phyloP scores from a whole-genome alignment of 2,329 filamentous ascomycete genomes.

The Ophiosphaerella korrae region DNA sequence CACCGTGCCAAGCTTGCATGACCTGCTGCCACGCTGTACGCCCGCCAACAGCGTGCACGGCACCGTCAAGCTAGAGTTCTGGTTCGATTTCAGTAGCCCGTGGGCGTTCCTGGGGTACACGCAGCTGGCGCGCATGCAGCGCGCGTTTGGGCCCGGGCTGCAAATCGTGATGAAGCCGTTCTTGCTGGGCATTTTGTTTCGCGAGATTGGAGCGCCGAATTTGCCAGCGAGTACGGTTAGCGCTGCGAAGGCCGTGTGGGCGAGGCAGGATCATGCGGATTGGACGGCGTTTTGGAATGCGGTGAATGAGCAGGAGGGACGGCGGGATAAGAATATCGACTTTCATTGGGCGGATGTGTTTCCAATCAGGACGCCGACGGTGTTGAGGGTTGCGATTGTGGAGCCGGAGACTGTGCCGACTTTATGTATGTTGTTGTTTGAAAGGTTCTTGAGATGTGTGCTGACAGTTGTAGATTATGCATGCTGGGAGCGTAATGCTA shows the following conservation, averaged over 20 bases:
- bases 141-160: constrained; percentile 28
- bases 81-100: constrained; percentile 43
- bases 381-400: constrained; percentile 37
- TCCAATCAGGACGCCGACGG: constrained; percentile 42
- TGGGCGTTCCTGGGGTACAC: constrained; percentile 45
- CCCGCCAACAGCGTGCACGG: constrained; percentile 7
- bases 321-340: constrained; percentile 26
- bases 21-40: constrained; percentile 31
- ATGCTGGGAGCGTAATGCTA: constrained; percentile 39
- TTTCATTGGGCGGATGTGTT: constrained; percentile 40
- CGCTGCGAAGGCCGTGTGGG: constrained; percentile 31
- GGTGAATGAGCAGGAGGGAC: constrained; percentile 33
- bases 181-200: constrained; percentile 40
- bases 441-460: background rate
- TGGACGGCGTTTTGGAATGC: constrained; percentile 43
- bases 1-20: constrained; percentile 16
- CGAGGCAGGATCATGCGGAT: constrained; percentile 37
- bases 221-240: constrained; percentile 33
- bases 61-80: constrained; percentile 35
- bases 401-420: constrained; percentile 26
- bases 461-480: constrained; percentile 33
- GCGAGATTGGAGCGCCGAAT: constrained; percentile 44
- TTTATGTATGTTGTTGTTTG: constrained; percentile 28
- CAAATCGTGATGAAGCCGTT: constrained; percentile 42
- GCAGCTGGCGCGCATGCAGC: constrained; percentile 34